phyloP scores from a whole-genome alignment of 805 yeast genomes.

The Pichia ethanolica region DNA sequence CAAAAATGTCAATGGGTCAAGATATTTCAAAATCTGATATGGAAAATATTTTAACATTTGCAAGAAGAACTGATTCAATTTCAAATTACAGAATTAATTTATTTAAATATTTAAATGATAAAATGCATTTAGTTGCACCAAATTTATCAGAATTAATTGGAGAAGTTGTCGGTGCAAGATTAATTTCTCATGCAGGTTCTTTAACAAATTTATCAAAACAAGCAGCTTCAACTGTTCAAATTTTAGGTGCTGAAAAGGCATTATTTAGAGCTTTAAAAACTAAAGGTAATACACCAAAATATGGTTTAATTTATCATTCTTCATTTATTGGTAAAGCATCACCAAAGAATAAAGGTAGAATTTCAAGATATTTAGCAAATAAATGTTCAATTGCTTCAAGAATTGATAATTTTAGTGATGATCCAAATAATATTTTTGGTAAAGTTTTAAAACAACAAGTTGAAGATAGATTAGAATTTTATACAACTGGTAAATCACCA shows the following conservation, averaged over 20 bases:
- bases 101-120: conserved; percentile 81
- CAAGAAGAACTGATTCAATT: conserved; percentile 85
- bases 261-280: conserved; percentile 93
- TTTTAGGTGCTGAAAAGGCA: conserved; percentile 96
- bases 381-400: conserved; percentile 98
- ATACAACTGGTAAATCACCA: conserved; percentile 94
- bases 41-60: conserved; percentile 85
- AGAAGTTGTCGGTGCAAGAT: conserved; percentile 97
- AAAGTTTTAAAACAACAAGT: conserved; percentile 89
- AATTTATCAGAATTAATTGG: conserved; percentile 94
- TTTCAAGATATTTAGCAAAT: conserved; percentile 96
- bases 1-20: conserved; percentile 98
- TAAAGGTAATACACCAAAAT: conserved; percentile 94
- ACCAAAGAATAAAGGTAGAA: conserved; percentile 97
- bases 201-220: conserved; percentile 92
- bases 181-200: conserved; percentile 97
- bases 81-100: conserved; percentile 84
- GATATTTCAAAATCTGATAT: conserved; percentile 93
- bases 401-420: conserved; percentile 95
- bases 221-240: conserved; percentile 98
- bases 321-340: conserved; percentile 91
- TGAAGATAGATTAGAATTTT: conserved; percentile 93
- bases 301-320: conserved; percentile 92
- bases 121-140: conserved; percentile 98
- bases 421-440: conserved; percentile 87